Evolutionary conservation across 345 rosid genomes (phyloP).

Genomic region (Arabidopsis suecica): DNA sequence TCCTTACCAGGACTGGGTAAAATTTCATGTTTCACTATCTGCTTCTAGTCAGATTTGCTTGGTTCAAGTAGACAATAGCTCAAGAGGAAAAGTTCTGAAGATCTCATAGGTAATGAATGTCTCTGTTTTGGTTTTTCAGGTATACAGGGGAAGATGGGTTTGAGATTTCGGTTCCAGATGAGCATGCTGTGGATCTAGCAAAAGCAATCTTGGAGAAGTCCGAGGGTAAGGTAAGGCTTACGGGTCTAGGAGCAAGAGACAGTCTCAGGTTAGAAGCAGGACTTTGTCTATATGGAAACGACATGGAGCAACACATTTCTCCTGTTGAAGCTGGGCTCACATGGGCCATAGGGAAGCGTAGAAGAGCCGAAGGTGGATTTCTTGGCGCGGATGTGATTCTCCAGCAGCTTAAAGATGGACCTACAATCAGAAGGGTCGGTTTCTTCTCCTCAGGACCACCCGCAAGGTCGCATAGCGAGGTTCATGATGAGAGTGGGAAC

Average conservation of each 20-base stretch:
- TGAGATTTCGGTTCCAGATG: constrained; percentile 94
- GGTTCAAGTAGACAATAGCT: constrained; percentile 7
- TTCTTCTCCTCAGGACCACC: constrained; percentile 89
- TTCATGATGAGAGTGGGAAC: constrained; percentile 74
- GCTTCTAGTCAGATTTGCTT: background rate
- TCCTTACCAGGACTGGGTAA: constrained; percentile 96
- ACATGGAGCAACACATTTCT: constrained; percentile 90
- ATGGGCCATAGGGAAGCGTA: constrained; percentile 98
- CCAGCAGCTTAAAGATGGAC: constrained; percentile 87
- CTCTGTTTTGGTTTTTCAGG: constrained; percentile 49
- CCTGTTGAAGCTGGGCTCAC: constrained; percentile 95
- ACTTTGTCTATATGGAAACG: constrained; percentile 86
- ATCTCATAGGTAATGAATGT: constrained; percentile 5
- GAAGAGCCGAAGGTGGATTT: constrained; percentile 95
- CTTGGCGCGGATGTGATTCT: constrained; percentile 91
- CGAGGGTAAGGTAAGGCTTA: constrained; percentile 86
- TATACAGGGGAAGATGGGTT: constrained; percentile 99
- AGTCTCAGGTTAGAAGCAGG: constrained; percentile 97
- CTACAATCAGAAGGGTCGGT: constrained; percentile 85
- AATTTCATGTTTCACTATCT: constrained; percentile 30
- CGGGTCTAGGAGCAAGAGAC: constrained; percentile 96
- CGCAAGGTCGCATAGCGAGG: constrained; percentile 91
- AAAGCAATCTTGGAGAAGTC: constrained; percentile 95
- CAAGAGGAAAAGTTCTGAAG: constrained; percentile 21
- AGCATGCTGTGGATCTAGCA: constrained; percentile 80